phyloP scores from a whole-genome alignment of 306 rosid genomes.

The Abrus pulchellus region DNA sequence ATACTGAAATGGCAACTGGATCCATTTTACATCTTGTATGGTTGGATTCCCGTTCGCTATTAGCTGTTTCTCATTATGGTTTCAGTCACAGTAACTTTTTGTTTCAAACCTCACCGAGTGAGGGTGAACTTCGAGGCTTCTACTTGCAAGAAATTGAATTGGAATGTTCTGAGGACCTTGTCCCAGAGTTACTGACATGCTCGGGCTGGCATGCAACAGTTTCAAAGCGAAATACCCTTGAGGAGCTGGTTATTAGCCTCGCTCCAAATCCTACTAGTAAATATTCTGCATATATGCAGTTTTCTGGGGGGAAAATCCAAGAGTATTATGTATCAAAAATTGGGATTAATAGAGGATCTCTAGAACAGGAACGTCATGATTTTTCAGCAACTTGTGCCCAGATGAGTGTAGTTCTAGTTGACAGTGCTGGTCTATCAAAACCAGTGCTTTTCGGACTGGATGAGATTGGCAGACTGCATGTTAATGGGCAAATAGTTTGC shows the following conservation, averaged over 20 bases:
- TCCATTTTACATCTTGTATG: constrained; percentile 78
- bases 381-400: constrained; percentile 81
- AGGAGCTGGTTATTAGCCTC: constrained; percentile 67
- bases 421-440: constrained; percentile 61
- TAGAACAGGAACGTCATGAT: constrained; percentile 64
- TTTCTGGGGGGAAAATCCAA: constrained; percentile 69
- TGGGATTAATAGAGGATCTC: constrained; percentile 59
- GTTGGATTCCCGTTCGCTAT: constrained; percentile 79
- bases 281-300: constrained; percentile 76
- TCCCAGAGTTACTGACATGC: constrained; percentile 73
- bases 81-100: constrained; percentile 64
- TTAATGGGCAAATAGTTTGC: constrained; percentile 72
- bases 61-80: constrained; percentile 81
- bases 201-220: constrained; percentile 89
- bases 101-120: constrained; percentile 48
- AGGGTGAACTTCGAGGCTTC: constrained; percentile 64
- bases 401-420: constrained; percentile 75
- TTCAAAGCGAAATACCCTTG: constrained; percentile 60
- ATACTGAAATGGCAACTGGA: constrained; percentile 61
- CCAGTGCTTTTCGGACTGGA: constrained; percentile 81
- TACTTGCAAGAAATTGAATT: constrained; percentile 83
- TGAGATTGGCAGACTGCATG: constrained; percentile 82
- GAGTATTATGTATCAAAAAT: constrained; percentile 71
- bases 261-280: constrained; percentile 69
- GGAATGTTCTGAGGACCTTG: constrained; percentile 74